These are phyloP conservation scores for Rhodosporidiobolus sp. DNA, from an alignment of 768 basidiomycete species.

Conservation along the genomic window DNA sequence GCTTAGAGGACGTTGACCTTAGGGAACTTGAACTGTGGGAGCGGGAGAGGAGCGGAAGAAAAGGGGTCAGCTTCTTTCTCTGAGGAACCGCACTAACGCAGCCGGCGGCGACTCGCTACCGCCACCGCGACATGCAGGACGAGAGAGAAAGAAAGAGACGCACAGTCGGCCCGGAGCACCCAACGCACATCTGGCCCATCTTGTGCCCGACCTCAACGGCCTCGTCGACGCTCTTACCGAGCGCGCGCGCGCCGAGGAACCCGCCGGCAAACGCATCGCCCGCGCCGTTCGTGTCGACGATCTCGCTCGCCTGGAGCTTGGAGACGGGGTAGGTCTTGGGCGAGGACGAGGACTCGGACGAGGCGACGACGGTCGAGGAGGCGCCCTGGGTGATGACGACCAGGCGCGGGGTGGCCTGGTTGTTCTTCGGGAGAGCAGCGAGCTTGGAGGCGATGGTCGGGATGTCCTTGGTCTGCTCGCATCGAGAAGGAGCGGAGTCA, in stretches of 20 bases:
- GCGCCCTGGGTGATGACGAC: slow-evolving; percentile 92
- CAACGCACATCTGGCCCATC: slow-evolving; percentile 78
- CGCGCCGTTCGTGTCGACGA: slow-evolving; percentile 96
- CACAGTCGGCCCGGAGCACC: slow-evolving; percentile 57
- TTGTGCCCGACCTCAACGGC: slow-evolving; percentile 80
- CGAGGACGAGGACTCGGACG: slow-evolving; percentile 54
- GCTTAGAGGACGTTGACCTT: slow-evolving; percentile 42
- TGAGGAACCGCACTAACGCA: too few relatives aligned
- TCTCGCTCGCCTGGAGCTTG: slow-evolving; percentile 60
- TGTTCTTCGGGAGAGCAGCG: slow-evolving; percentile 71
- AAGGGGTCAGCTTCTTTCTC: too few relatives aligned
- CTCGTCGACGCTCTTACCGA: slow-evolving; percentile 73
- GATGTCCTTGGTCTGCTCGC: slow-evolving; percentile 60
- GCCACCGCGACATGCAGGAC: too few relatives aligned
- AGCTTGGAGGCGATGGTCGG: slow-evolving; percentile 68
- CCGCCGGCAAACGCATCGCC: slow-evolving; percentile 97
- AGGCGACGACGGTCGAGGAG: slow-evolving; percentile 70
- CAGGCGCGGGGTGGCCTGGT: slow-evolving; percentile 63
- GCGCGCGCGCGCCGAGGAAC: slow-evolving; percentile 78
- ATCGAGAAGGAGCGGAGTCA: neutral
- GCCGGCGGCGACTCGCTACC: too few relatives aligned
- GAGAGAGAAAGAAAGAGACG: too few relatives aligned
- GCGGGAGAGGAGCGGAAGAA: too few relatives aligned
- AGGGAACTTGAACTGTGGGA: slow-evolving; percentile 32
- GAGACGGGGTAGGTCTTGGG: slow-evolving; percentile 59